phyloP scores from a whole-genome alignment of 306 rosid species.

The Cucurbita argyrosperma region DNA sequence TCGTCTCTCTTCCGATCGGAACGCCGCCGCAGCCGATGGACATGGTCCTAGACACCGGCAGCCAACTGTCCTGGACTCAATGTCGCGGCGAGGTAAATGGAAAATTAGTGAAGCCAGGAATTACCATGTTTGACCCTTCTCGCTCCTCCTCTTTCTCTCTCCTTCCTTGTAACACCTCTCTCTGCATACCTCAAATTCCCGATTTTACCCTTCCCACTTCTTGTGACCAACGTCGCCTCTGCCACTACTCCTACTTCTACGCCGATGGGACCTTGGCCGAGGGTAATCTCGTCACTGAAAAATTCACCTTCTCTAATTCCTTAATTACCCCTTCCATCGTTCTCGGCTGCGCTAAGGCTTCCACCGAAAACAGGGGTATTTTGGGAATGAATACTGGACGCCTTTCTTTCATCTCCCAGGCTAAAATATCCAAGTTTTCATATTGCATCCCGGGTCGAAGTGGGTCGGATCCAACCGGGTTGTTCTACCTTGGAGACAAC shows the following conservation, averaged over 20 bases:
- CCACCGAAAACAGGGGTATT: constrained; percentile 57
- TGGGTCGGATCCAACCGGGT: constrained; percentile 29
- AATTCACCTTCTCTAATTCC: constrained; percentile 40
- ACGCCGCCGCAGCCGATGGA: constrained; percentile 73
- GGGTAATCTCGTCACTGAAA: constrained; percentile 17
- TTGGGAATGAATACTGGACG: constrained; percentile 82
- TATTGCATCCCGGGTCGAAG: constrained; percentile 53
- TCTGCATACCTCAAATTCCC: constrained; percentile 79
- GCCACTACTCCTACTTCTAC: constrained; percentile 72
- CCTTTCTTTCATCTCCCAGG: constrained; percentile 55
- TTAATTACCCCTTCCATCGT: constrained; percentile 51
- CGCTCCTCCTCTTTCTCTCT: constrained; percentile 71
- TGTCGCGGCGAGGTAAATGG: constrained; percentile 15
- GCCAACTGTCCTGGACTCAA: constrained; percentile 81
- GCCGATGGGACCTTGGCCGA: no score
- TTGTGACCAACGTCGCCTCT: constrained; percentile 77
- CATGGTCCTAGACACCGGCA: constrained; percentile 82
- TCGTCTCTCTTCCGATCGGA: constrained; percentile 64
- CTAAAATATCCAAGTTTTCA: constrained; percentile 52
- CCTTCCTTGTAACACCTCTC: constrained; percentile 60
- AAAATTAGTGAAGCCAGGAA: neutral
- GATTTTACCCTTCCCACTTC: constrained; percentile 78
- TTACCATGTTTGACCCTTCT: constrained; percentile 56
- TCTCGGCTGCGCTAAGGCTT: constrained; percentile 60
- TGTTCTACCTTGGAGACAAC: constrained; percentile 58